These are phyloP conservation scores for Choiromyces venosus DNA, from an alignment of 495 filamentous ascomycete species.

Conservation along the genomic window DNA sequence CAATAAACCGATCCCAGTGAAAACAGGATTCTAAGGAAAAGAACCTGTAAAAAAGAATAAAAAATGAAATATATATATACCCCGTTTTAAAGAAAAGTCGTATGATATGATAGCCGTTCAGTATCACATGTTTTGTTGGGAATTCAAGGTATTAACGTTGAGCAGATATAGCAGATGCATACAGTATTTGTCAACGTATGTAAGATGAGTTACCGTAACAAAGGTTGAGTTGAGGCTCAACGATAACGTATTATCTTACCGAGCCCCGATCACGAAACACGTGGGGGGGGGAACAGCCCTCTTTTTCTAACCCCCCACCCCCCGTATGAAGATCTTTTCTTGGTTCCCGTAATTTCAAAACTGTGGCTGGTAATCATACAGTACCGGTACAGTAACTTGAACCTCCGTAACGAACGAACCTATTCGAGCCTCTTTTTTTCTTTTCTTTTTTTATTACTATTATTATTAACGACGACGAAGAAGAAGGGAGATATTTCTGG, in stretches of 20 bases:
- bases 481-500: neutral
- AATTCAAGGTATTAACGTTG: neutral
- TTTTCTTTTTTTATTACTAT: neutral
- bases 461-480: slow-evolving; percentile 1
- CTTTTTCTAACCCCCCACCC: no score
- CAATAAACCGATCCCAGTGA: neutral
- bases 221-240: neutral
- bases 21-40: neutral
- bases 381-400: no score
- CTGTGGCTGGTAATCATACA: neutral
- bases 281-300: neutral
- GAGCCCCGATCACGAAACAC: neutral
- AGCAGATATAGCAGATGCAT: no score
- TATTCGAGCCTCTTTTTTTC: neutral
- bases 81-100: neutral
- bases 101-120: neutral
- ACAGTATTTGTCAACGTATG: neutral
- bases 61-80: neutral
- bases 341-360: neutral
- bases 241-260: neutral
- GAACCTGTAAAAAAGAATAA: neutral
- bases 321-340: neutral
- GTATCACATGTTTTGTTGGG: slow-evolving; percentile 1
- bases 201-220: neutral
- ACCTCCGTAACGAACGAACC: neutral